These are phyloP conservation scores for Aspergillus versicolor DNA, from an alignment of 2,329 filamentous ascomycete species.

Conservation along the genomic window DNA sequence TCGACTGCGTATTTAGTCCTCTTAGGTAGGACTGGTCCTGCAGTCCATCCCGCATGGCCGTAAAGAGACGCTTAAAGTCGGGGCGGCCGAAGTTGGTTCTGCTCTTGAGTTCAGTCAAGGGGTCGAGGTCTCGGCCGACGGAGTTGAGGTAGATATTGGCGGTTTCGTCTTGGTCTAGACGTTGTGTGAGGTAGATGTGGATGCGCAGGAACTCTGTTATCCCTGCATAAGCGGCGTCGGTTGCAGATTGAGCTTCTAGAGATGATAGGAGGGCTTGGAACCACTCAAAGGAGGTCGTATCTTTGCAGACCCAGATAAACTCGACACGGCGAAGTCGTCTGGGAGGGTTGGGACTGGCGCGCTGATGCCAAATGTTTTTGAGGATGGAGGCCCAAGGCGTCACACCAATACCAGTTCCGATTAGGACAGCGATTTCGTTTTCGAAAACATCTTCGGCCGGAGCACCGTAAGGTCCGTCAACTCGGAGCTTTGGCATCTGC, in stretches of 20 bases:
- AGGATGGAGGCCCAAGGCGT: constrained; percentile 85
- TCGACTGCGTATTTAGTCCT: constrained; percentile 72
- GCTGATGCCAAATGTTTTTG: constrained; percentile 98
- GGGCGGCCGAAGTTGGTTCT: constrained; percentile 94
- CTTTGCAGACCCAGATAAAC: constrained; percentile 98
- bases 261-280: constrained; percentile 92
- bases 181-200: constrained; percentile 95
- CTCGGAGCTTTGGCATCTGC: constrained; percentile 82
- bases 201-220: constrained; percentile 84
- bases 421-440: constrained; percentile 76
- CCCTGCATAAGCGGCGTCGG: constrained; percentile 58
- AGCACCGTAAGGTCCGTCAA: constrained; percentile 94
- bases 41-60: constrained; percentile 84
- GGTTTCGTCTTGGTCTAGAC: constrained; percentile 84
- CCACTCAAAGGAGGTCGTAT: constrained; percentile 96
- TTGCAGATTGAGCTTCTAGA: constrained; percentile 81
- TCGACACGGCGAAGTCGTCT: constrained; percentile 88
- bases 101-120: constrained; percentile 84
- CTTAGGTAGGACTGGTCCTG: constrained; percentile 79
- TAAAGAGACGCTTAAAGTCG: constrained; percentile 78
- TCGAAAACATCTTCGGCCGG: constrained; percentile 98
- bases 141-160: constrained; percentile 97
- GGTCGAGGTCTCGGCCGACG: constrained; percentile 83
- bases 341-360: constrained; percentile 84
- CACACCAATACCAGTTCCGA: constrained; percentile 79